phyloP scores from a whole-genome alignment of 257 asterid species.

The Capsicum chinense region DNA sequence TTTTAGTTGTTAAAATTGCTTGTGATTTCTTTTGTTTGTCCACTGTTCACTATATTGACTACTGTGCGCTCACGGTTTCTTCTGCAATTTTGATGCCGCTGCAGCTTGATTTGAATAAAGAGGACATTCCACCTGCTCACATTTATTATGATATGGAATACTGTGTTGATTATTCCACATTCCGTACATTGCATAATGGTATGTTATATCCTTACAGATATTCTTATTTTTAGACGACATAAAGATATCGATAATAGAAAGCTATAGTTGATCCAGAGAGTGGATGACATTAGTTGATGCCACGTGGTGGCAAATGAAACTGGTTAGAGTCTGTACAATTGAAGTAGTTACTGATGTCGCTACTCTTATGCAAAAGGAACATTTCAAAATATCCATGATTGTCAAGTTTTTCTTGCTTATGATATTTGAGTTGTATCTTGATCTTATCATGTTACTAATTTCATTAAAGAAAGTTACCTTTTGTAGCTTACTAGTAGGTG shows the following conservation, averaged over 20 bases:
- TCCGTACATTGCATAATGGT: slow-evolving; percentile 63
- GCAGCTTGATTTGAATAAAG: slow-evolving; percentile 52
- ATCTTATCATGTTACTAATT: too few relatives aligned
- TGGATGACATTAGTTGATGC: slow-evolving; percentile 10
- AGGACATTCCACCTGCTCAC: slow-evolving; percentile 49
- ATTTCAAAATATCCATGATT: slow-evolving; percentile 1
- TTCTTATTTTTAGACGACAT: neutral
- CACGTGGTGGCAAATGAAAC: neutral
- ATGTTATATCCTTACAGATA: slow-evolving; percentile 33
- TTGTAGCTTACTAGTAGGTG: slow-evolving; percentile 15
- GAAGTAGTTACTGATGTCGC: neutral
- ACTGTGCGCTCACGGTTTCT: slow-evolving; percentile 17
- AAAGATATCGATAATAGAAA: neutral
- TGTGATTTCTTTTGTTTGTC: neutral
- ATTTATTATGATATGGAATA: slow-evolving; percentile 91
- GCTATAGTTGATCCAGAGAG: neutral
- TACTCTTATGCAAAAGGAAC: slow-evolving; percentile 13
- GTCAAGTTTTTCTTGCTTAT: neutral
- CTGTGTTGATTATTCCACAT: slow-evolving; percentile 80
- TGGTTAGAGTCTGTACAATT: neutral
- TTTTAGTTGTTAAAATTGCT: neutral
- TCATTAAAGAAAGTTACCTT: neutral
- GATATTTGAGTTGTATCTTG: slow-evolving; percentile 24
- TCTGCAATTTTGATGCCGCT: slow-evolving; percentile 28
- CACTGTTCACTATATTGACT: neutral